Conservation (phyloP, 768 basidiomycete species). For the Cystofilobasidium capitatum region DNA sequence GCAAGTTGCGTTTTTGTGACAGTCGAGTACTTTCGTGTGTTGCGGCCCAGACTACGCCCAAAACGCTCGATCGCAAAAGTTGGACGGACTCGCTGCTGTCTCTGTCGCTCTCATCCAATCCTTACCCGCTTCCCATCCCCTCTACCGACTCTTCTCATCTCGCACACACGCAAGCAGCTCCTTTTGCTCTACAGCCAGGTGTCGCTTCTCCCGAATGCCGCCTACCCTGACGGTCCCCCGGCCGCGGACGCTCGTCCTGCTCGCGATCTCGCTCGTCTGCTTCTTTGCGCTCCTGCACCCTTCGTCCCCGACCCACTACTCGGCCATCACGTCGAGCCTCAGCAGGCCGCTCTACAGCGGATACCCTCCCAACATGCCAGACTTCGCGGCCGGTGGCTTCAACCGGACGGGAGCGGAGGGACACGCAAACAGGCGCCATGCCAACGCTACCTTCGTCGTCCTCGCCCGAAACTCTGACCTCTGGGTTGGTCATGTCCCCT, state of each 20-base stretch:
- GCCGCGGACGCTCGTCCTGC: background rate
- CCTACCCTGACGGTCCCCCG: background rate
- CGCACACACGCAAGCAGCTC: no score
- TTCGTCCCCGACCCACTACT: slow-evolving; percentile 2
- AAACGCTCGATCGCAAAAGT: no score
- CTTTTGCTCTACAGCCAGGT: no score
- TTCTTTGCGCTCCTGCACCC: slow-evolving; percentile 5
- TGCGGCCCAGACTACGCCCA: no score
- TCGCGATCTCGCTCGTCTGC: background rate
- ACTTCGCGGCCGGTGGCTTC: background rate
- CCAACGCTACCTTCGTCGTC: slow-evolving; percentile 22
- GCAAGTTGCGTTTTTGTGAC: no score
- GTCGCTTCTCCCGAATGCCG: no score
- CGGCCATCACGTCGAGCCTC: background rate
- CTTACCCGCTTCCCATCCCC: no score
- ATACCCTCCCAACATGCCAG: slow-evolving; percentile 14
- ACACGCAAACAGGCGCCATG: slow-evolving; percentile 2
- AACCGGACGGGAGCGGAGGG: background rate
- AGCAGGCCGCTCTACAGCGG: background rate
- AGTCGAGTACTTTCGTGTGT: no score
- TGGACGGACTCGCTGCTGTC: no score
- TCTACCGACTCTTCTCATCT: no score
- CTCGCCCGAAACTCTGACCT: slow-evolving; percentile 25
- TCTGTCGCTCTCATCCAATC: no score
- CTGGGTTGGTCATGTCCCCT: slow-evolving; percentile 2